phyloP scores from a whole-genome alignment of 192 early-diverging fungal species.

The Funneliformis geosporum region DNA sequence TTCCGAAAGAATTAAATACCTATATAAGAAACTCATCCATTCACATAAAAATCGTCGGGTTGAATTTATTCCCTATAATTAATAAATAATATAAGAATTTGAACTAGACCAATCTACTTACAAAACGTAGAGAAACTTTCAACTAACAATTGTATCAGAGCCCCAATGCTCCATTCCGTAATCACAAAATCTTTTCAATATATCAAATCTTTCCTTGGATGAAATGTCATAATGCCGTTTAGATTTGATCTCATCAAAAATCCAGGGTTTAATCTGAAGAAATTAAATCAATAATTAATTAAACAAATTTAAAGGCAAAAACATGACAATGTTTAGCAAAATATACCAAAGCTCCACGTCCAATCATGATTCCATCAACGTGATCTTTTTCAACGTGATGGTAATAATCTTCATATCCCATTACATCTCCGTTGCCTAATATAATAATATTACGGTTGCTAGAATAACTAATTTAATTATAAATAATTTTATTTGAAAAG shows the following conservation, averaged over 20 bases:
- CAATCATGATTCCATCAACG: conserved; percentile 90
- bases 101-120: background rate
- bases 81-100: background rate
- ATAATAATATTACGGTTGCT: background rate
- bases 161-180: conserved; percentile 98
- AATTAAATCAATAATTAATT: background rate
- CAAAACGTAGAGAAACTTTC: background rate
- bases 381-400: conserved; percentile 59
- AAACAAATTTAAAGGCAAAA: background rate
- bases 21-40: conserved; percentile 72
- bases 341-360: conserved; percentile 58
- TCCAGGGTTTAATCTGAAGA: conserved; percentile 85
- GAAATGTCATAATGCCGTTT: conserved; percentile 89
- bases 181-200: conserved; percentile 76
- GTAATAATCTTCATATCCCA: conserved; percentile 86
- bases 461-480: conserved; percentile 10
- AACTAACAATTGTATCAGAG: conserved; percentile 62
- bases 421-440: conserved; percentile 78
- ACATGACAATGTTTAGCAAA: background rate
- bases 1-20: conserved; percentile 33
- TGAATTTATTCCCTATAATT: conserved; percentile 71
- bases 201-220: conserved; percentile 85
- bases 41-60: conserved; percentile 81
- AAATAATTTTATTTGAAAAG: conserved; percentile 27
- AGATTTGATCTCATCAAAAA: conserved; percentile 91